A percentile compares a stretch with the other conserved stretches of the same genome.
phyloP scores from a whole-genome alignment of 495 filamentous ascomycete species.

The Halenospora varia region DNA sequence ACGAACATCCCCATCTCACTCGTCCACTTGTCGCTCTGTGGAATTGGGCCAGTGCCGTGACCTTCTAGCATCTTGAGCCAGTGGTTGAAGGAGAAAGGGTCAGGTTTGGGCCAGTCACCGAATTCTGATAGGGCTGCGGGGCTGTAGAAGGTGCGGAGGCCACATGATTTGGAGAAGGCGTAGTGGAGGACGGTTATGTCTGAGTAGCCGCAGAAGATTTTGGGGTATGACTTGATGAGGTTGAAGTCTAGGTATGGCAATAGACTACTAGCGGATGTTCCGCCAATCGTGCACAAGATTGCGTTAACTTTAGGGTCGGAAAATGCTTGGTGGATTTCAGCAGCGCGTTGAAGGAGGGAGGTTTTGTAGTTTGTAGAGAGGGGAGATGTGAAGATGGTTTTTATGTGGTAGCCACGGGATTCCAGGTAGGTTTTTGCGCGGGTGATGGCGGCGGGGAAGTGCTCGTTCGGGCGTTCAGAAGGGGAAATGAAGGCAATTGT shows the following conservation, averaged over 20 bases:
- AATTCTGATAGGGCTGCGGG: constrained; percentile 29
- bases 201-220: constrained; percentile 33
- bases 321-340: constrained; percentile 26
- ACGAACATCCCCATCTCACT: not conserved
- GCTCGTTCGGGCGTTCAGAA: constrained; percentile 25
- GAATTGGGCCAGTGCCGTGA: not conserved
- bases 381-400: not conserved
- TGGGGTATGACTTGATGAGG: constrained; percentile 27
- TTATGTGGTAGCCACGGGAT: not conserved
- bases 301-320: constrained; percentile 23
- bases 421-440: constrained; percentile 14
- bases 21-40: not conserved
- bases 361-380: not conserved
- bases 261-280: constrained; percentile 26
- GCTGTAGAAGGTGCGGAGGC: constrained; percentile 35
- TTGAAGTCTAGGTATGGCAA: constrained; percentile 28
- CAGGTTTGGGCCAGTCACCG: constrained; percentile 15
- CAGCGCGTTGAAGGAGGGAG: not conserved
- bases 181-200: constrained; percentile 34
- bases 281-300: constrained; percentile 31
- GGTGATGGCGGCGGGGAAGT: constrained; percentile 11
- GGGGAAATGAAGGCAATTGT: constrained; percentile 31
- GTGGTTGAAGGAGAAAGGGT: constrained; percentile 8
- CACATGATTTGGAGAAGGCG: constrained; percentile 27
- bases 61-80: constrained; percentile 3